Conservation (phyloP, 208 protist species). For the Acanthamoeba lenticulata region DNA sequence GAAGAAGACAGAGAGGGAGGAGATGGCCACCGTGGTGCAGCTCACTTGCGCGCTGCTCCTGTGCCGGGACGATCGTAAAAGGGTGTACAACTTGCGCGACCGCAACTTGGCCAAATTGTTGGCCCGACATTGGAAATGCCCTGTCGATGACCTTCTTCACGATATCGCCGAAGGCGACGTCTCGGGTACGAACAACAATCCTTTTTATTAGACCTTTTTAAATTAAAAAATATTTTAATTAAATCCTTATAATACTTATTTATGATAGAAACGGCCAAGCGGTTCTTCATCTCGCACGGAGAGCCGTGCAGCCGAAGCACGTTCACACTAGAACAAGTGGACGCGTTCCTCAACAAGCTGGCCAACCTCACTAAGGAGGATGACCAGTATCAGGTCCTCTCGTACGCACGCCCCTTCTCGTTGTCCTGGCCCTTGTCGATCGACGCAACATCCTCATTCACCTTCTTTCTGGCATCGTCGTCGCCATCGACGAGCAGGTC, state of each 20-base stretch:
- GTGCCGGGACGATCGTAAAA: constrained; percentile 84
- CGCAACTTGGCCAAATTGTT: constrained; percentile 88
- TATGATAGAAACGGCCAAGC: constrained; percentile 29
- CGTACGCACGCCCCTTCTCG: background rate
- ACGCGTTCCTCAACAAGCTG: constrained; percentile 75
- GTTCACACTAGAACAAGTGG: constrained; percentile 77
- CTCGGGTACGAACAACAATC: constrained; percentile 86
- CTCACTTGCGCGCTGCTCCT: constrained; percentile 87
- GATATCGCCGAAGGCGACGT: constrained; percentile 88
- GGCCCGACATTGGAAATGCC: constrained; percentile 73
- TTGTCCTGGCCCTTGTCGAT: background rate
- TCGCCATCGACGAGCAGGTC: background rate
- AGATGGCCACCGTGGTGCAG: constrained; percentile 81
- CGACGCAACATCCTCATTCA: background rate
- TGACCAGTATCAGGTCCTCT: constrained; percentile 68
- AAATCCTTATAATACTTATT: no score
- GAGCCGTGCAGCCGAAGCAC: constrained; percentile 67
- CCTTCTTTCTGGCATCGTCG: background rate
- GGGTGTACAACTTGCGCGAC: constrained; percentile 89
- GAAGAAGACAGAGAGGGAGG: background rate
- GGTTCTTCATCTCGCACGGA: constrained; percentile 73
- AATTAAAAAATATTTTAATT: background rate
- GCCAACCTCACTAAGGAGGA: constrained; percentile 73
- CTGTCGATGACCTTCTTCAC: constrained; percentile 79
- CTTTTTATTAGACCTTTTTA: constrained; percentile 63